These are phyloP conservation scores for Thalia dealbata DNA, from an alignment of 176 grass and related monocot species.

Conservation along the genomic window DNA sequence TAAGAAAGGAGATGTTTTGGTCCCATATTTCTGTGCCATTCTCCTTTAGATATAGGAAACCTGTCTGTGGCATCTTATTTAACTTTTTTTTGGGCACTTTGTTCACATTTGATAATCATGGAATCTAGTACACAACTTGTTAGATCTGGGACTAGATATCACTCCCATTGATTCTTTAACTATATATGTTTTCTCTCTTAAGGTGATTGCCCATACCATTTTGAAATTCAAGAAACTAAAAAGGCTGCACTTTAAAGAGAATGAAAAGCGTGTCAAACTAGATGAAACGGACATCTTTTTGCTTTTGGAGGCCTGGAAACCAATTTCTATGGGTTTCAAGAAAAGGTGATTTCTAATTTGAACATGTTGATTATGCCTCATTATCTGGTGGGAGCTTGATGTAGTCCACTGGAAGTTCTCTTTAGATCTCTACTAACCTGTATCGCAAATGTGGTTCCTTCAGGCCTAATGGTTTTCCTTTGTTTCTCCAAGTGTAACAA, in stretches of 20 bases:
- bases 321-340: slow-evolving; percentile 91
- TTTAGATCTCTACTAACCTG: not conserved
- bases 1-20: not conserved
- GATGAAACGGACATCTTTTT: slow-evolving; percentile 56
- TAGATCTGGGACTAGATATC: not conserved
- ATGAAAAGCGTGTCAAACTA: slow-evolving; percentile 26
- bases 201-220: slow-evolving; percentile 78
- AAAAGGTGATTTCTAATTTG: slow-evolving; percentile 47
- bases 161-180: not conserved
- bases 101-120: not conserved
- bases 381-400: not conserved
- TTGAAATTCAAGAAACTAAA: slow-evolving; percentile 82
- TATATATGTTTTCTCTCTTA: slow-evolving; percentile 22
- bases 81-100: not conserved
- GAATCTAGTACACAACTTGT: not conserved
- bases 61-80: not conserved
- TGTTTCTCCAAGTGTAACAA: not conserved
- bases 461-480: not conserved
- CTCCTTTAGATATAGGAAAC: not conserved
- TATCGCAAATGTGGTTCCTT: not conserved
- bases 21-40: not conserved
- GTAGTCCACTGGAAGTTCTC: not conserved
- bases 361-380: not conserved
- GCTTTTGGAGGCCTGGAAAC: slow-evolving; percentile 93
- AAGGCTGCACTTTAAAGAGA: slow-evolving; percentile 23